A percentile compares a stretch with the other conserved stretches of the same genome.
These are phyloP conservation scores for Trypanosoma congolense DNA, from an alignment of 208 protist species.

Conservation along the genomic window DNA sequence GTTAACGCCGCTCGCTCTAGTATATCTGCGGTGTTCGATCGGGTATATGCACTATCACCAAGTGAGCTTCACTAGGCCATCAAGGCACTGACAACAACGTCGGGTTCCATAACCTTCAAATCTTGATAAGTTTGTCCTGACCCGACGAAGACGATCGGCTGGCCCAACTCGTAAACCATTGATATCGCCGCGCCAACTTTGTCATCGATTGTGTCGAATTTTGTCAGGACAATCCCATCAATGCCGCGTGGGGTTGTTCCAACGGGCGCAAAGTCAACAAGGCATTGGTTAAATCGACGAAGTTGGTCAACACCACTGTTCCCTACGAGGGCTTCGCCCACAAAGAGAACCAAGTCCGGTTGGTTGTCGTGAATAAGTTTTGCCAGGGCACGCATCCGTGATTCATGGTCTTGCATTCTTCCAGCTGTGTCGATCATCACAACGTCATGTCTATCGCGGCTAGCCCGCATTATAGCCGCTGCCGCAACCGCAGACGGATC, in stretches of 20 bases:
- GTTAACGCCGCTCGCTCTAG: too few relatives aligned
- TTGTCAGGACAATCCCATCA: slow-evolving; percentile 99
- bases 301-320: slow-evolving; percentile 99
- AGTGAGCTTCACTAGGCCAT: slow-evolving; percentile 63
- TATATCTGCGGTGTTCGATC: too few relatives aligned
- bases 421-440: slow-evolving; percentile 99
- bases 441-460: slow-evolving; percentile 87
- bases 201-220: slow-evolving; percentile 99
- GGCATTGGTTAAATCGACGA: slow-evolving; percentile 95
- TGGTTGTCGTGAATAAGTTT: slow-evolving; percentile 97
- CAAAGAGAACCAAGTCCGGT: slow-evolving; percentile 98
- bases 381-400: slow-evolving; percentile 97
- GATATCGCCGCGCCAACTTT: slow-evolving; percentile 99
- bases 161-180: slow-evolving; percentile 98
- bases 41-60: too few relatives aligned
- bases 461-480: slow-evolving; percentile 90
- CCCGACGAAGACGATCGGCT: slow-evolving; percentile 99
- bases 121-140: slow-evolving; percentile 98
- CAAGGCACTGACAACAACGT: slow-evolving; percentile 93
- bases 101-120: slow-evolving; percentile 93
- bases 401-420: slow-evolving; percentile 99
- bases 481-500: slow-evolving; percentile 93
- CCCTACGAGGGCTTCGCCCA: slow-evolving; percentile 99
- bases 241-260: slow-evolving; percentile 86
- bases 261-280: slow-evolving; percentile 88